Conservation (phyloP, 2,329 filamentous ascomycete species). For the Fusarium sp. region DNA sequence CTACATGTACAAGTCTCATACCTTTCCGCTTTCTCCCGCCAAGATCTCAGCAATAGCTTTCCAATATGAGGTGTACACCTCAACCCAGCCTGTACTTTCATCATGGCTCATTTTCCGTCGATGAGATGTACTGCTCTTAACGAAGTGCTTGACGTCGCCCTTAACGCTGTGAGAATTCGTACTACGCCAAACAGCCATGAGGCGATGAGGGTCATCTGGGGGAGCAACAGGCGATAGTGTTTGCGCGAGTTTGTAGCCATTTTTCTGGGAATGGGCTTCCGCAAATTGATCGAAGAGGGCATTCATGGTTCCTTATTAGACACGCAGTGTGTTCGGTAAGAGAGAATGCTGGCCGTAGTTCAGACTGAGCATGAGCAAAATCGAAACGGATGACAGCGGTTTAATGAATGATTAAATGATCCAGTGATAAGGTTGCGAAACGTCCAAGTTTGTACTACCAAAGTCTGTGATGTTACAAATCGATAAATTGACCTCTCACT, state of each 20-base stretch:
- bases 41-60: constrained; percentile 80
- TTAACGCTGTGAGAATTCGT: constrained; percentile 74
- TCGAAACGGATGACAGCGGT: not conserved
- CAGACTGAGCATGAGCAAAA: not conserved
- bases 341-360: not conserved
- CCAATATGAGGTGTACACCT: constrained; percentile 87
- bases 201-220: constrained; percentile 68
- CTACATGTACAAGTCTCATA: constrained; percentile 27
- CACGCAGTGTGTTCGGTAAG: constrained; percentile 1
- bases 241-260: constrained; percentile 79
- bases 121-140: constrained; percentile 68
- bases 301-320: constrained; percentile 67
- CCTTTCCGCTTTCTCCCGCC: constrained; percentile 57
- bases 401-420: not conserved
- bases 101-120: constrained; percentile 67
- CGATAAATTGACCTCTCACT: constrained; percentile 10
- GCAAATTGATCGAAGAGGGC: constrained; percentile 78
- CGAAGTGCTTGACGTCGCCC: constrained; percentile 77
- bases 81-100: constrained; percentile 84
- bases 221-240: constrained; percentile 79
- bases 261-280: constrained; percentile 69
- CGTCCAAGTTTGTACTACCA: not conserved
- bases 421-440: not conserved
- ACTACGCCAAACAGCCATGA: constrained; percentile 76
- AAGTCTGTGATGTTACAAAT: constrained; percentile 16